Conservation (phyloP, 352 stramenopile species). For the Globisporangium perplexum region DNA sequence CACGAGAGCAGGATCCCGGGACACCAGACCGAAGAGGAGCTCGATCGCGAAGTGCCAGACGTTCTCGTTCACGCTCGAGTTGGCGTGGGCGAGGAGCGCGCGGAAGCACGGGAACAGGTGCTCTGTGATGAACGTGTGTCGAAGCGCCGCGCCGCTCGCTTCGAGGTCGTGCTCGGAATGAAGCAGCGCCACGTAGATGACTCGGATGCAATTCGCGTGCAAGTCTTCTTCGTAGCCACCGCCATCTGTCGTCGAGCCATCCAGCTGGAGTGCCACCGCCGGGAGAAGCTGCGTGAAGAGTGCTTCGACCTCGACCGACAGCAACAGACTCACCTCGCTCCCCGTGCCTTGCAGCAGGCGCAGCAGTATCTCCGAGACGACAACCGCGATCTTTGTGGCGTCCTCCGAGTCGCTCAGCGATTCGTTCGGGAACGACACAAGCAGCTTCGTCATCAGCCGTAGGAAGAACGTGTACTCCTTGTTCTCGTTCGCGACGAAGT, state of each 20-base stretch:
- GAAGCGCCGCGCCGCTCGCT: conserved; percentile 15
- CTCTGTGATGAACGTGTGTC: conserved; percentile 31
- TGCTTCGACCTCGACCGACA: conserved; percentile 34
- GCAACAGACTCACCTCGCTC: conserved; percentile 29
- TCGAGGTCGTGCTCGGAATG: conserved; percentile 31
- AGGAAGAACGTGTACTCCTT: conserved; percentile 71
- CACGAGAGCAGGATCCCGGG: conserved; percentile 26
- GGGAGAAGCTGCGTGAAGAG: conserved; percentile 54
- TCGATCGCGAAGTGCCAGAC: conserved; percentile 47
- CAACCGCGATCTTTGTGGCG: conserved; percentile 21
- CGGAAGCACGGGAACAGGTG: conserved; percentile 40
- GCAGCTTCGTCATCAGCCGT: conserved; percentile 55
- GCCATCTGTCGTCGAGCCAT: conserved; percentile 1
- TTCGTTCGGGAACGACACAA: conserved; percentile 45
- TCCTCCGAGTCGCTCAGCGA: conserved; percentile 16
- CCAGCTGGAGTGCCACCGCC: conserved; percentile 26
- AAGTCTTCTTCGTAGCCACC: conserved; percentile 17
- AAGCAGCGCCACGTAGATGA: conserved; percentile 46
- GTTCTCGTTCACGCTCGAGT: conserved; percentile 22
- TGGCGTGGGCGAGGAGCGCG: conserved; percentile 13
- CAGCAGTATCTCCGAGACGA: conserved; percentile 39
- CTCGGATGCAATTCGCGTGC: conserved; percentile 35
- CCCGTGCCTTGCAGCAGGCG: conserved; percentile 35
- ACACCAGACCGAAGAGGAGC: conserved; percentile 38
- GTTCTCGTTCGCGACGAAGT: conserved; percentile 51